Base-by-base conservation (phyloP, 345 rosid species). In the Rubroshorea leprosula region DNA sequence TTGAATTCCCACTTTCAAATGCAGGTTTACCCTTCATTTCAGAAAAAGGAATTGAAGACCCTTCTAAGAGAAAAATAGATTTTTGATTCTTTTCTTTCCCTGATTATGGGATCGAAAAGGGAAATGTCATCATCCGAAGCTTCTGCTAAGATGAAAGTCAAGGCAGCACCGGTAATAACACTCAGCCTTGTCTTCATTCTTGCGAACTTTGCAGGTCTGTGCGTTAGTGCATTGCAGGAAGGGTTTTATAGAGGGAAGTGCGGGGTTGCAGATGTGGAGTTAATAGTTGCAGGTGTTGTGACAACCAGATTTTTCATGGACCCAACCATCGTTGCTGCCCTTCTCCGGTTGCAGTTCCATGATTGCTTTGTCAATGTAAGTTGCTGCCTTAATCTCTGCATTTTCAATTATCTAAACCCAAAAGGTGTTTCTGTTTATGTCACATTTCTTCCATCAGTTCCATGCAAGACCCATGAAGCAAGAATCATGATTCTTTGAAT, bases 201-300 rank as follows among this genome's bases (percentile, higher is more conserved):
- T 27, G 65, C 49, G 16, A 61, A 23, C 61, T 41, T 54, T 6
- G 55, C 15, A 21, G 49, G 58, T 15, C 47, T 44, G 5, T 54
- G 63, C 45, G 3, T 25, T 21, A 73, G 76, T 29, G 47, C 31
- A 17, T 61, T 73, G 11, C 55, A 49, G 35, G 62, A 61, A 6
- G 78, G 69, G n/a, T 73, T 73, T 57, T 77, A 77, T 67, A 58
- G 65, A 51, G 76, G 76, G 18, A 77, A 73, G 64, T 77, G 78
- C 39, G 71, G 69, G 7, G 11, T 70, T 41, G 54, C 41, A 17
- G 78, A 77, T 58, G 81, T 73, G 29, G 76, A 73, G 61, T 48
- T 69, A 45, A 58, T 68, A 23, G 81, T 70, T 3, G 75, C 71
- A 16, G 62, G 72, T 1, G 62, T 77, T 23, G 54, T 73, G 49